Evolutionary conservation across 2,329 filamentous ascomycete species (phyloP).

Genomic region (Venturia asperata): DNA sequence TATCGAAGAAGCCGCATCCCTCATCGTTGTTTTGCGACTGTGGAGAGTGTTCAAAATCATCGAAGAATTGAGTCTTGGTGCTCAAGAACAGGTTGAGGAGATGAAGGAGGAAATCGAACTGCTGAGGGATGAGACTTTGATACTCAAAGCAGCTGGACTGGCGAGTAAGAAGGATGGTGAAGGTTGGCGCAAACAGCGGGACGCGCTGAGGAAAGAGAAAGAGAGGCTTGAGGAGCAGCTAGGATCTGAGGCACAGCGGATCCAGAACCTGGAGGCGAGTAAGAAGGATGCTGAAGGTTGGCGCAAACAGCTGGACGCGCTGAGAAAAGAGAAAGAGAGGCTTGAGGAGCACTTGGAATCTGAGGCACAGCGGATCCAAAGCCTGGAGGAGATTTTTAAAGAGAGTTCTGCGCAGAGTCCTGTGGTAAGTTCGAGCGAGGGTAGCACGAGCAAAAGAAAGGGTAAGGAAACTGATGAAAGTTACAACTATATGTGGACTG

Average conservation of each 20-base stretch:
- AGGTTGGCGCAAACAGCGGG: neutral
- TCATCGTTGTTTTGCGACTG: constrained; percentile 60
- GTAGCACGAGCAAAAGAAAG: neutral
- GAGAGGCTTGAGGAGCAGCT: neutral
- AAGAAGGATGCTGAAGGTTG: neutral
- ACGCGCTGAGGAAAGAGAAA: neutral
- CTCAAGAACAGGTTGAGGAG: constrained; percentile 55
- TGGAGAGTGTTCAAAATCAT: constrained; percentile 66
- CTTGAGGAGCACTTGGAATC: neutral
- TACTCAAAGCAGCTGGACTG: constrained; percentile 29
- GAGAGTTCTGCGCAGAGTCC: neutral
- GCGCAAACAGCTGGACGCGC: neutral
- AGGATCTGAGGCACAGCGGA: neutral
- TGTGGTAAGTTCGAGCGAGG: neutral
- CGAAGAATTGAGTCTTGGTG: constrained; percentile 58
- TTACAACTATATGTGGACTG: neutral
- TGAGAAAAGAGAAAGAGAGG: neutral
- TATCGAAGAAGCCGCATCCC: constrained; percentile 55
- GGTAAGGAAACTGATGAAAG: neutral
- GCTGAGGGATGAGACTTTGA: constrained; percentile 43
- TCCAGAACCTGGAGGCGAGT: neutral
- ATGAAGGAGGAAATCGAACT: constrained; percentile 47
- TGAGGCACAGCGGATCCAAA: neutral
- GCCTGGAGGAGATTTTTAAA: neutral
- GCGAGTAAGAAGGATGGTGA: neutral